phyloP scores from a whole-genome alignment of 441 rosid species.

The Aquilaria agallochum region DNA sequence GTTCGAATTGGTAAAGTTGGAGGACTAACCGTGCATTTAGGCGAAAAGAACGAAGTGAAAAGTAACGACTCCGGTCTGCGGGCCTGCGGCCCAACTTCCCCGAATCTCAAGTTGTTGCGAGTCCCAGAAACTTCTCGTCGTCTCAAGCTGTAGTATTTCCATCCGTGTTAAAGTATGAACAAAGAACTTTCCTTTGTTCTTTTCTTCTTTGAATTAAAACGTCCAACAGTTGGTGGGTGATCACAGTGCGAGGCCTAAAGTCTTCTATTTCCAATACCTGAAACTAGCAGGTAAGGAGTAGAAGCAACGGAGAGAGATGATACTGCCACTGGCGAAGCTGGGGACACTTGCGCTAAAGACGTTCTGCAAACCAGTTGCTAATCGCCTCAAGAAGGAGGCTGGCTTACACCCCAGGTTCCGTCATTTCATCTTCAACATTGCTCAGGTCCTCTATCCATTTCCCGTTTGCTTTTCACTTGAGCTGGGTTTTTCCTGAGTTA shows the following conservation, averaged over 20 bases:
- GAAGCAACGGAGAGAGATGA: conserved; percentile 26
- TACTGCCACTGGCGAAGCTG: conserved; percentile 59
- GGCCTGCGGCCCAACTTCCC: too few relatives aligned
- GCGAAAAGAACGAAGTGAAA: too few relatives aligned
- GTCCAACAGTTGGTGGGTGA: not conserved
- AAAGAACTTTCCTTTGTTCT: too few relatives aligned
- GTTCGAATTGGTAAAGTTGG: too few relatives aligned
- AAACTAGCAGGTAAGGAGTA: not conserved
- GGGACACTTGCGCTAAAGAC: conserved; percentile 77
- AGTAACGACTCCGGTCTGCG: too few relatives aligned
- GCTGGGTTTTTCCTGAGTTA: conserved; percentile 4
- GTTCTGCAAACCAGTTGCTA: conserved; percentile 75
- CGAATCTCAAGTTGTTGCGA: too few relatives aligned
- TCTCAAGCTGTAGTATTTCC: too few relatives aligned
- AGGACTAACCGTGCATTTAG: too few relatives aligned
- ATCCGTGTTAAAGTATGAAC: too few relatives aligned
- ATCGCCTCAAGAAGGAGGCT: conserved; percentile 73
- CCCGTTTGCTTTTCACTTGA: not conserved
- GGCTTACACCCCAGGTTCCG: conserved; percentile 63
- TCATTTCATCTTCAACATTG: conserved; percentile 62
- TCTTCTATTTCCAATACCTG: not conserved
- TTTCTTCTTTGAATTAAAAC: not conserved
- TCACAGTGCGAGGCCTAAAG: not conserved
- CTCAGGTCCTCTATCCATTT: conserved; percentile 43
- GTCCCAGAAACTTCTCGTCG: too few relatives aligned